Percentiles rank a stretch among this genome's conserved stretches.
phyloP scores from a whole-genome alignment of 805 yeast species.

The Ogataea thermomethanolica region DNA sequence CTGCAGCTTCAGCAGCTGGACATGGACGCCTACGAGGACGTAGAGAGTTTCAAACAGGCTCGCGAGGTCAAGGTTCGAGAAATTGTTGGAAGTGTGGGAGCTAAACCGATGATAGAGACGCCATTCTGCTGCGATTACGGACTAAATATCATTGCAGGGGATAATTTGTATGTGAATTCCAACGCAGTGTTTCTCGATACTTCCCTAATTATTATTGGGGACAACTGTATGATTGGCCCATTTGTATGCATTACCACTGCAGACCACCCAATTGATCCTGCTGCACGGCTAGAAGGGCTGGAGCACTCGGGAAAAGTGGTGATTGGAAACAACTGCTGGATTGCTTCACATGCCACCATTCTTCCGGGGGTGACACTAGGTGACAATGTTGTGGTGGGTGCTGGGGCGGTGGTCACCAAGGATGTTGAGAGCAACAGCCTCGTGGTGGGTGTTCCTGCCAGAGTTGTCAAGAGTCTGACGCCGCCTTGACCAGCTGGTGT shows the following conservation, averaged over 20 bases:
- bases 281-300: constrained; percentile 37
- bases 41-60: too few relatives aligned
- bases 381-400: constrained; percentile 57
- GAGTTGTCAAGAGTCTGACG: constrained; percentile 5
- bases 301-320: constrained; percentile 57
- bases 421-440: constrained; percentile 53
- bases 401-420: constrained; percentile 62
- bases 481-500: not conserved
- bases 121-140: constrained; percentile 70
- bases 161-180: constrained; percentile 58
- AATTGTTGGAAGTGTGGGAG: constrained; percentile 50
- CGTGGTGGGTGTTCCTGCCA: constrained; percentile 57
- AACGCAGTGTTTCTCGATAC: constrained; percentile 55
- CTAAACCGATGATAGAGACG: constrained; percentile 37
- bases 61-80: constrained; percentile 6
- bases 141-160: constrained; percentile 54
- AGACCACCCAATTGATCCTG: constrained; percentile 57
- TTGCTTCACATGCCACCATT: constrained; percentile 52
- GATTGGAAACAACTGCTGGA: constrained; percentile 67
- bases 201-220: constrained; percentile 57
- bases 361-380: constrained; percentile 69
- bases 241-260: constrained; percentile 58
- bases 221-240: constrained; percentile 60
- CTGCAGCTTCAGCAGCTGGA: too few relatives aligned
- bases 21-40: too few relatives aligned